A percentile compares a stretch with the other conserved stretches of the same genome.
phyloP scores from a whole-genome alignment of 2,329 filamentous ascomycete genomes.

The Bertia moriformis region DNA sequence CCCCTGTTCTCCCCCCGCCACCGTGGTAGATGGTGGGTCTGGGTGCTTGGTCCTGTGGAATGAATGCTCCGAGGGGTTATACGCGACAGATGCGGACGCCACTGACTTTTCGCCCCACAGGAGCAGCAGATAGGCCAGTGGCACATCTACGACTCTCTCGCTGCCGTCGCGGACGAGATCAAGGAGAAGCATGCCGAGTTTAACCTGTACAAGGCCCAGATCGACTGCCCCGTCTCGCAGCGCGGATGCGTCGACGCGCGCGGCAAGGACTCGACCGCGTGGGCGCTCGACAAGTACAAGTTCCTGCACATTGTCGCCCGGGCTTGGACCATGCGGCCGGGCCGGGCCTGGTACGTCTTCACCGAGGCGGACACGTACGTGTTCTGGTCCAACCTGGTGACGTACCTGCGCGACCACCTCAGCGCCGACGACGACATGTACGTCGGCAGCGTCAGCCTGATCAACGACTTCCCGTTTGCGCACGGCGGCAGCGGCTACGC shows the following conservation, averaged over 20 bases:
- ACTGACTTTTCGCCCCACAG: slow-evolving; percentile 12
- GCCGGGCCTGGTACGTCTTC: slow-evolving; percentile 43
- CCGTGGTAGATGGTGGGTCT: no score
- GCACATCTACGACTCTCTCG: slow-evolving; percentile 23
- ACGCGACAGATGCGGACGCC: background rate
- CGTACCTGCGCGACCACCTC: slow-evolving; percentile 27
- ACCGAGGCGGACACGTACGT: slow-evolving; percentile 43
- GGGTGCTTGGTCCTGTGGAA: no score
- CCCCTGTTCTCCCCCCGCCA: no score
- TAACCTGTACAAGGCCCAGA: slow-evolving; percentile 26
- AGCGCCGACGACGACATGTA: slow-evolving; percentile 29
- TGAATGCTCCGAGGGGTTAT: no score
- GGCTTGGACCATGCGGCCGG: slow-evolving; percentile 35
- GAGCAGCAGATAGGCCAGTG: slow-evolving; percentile 33
- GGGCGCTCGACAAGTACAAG: slow-evolving; percentile 47
- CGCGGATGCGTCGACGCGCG: slow-evolving; percentile 25
- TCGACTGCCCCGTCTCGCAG: slow-evolving; percentile 28
- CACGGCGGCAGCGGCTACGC: slow-evolving; percentile 44
- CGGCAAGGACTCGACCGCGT: slow-evolving; percentile 19
- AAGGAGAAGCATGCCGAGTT: slow-evolving; percentile 26
- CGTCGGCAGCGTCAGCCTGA: slow-evolving; percentile 32
- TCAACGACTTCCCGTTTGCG: slow-evolving; percentile 30
- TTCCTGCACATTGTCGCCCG: slow-evolving; percentile 42
- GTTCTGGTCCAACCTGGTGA: slow-evolving; percentile 35
- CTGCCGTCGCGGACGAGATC: slow-evolving; percentile 19